phyloP scores from a whole-genome alignment of 306 rosid species.

The Inga laurina region DNA sequence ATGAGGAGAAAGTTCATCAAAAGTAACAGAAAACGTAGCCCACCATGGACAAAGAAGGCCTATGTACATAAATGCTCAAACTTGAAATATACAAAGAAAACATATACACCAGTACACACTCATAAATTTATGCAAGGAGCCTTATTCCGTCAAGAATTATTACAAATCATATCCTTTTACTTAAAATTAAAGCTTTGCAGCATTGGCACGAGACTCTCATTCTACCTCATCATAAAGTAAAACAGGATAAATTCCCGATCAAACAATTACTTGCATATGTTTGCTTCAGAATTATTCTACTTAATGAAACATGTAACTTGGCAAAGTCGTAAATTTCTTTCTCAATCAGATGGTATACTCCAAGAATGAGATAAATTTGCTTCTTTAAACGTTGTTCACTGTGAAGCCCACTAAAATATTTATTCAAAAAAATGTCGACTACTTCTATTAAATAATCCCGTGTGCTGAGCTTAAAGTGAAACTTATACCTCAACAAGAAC shows the following conservation, averaged over 20 bases:
- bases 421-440: not conserved
- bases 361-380: not conserved
- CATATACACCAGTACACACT: not conserved
- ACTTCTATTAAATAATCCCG: not conserved
- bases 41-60: not conserved
- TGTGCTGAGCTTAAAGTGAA: not conserved
- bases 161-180: not conserved
- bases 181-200: not conserved
- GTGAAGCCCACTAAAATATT: not conserved
- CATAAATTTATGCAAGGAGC: not conserved
- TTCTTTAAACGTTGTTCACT: not conserved
- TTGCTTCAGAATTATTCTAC: not conserved
- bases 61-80: not conserved
- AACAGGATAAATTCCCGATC: not conserved
- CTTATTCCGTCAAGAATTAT: not conserved
- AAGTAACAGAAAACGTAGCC: not conserved
- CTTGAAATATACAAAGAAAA: not conserved
- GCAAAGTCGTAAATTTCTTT: not conserved
- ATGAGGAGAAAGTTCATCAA: not conserved
- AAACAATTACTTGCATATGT: not conserved
- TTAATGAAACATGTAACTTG: not conserved
- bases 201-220: not conserved
- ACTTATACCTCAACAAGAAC: slow-evolving; percentile 67
- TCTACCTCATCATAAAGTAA: not conserved
- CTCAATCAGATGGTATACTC: not conserved